A percentile compares a stretch with the other conserved stretches of the same genome.
Conservation (phyloP, 2,329 filamentous ascomycete species). For the Triangularia verruculosa region DNA sequence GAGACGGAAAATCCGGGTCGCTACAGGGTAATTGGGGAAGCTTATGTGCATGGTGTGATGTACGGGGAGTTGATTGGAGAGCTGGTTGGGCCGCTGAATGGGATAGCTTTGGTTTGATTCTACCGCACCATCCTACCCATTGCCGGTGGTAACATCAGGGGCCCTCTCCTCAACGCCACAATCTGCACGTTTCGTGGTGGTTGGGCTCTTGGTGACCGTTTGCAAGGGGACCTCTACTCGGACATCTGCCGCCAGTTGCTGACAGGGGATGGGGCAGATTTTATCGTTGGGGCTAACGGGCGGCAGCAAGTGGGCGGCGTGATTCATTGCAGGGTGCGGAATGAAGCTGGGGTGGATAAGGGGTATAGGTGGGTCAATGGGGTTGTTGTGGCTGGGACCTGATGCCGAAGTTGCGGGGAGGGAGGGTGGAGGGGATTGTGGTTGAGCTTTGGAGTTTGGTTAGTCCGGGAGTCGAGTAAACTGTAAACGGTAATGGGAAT, state of each 20-base stretch:
- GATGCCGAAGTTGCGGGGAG: neutral
- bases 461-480: too few relatives aligned
- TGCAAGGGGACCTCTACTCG: neutral
- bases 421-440: neutral
- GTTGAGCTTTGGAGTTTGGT: neutral
- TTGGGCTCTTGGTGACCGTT: conserved; percentile 7
- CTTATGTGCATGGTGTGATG: neutral
- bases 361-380: conserved; percentile 10
- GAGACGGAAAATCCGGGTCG: neutral
- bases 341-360: conserved; percentile 5
- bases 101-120: neutral
- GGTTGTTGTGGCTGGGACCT: neutral
- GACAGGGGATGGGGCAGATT: conserved; percentile 10
- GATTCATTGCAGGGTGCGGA: neutral
- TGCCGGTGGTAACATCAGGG: conserved; percentile 8
- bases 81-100: neutral
- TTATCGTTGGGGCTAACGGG: conserved; percentile 3
- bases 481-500: too few relatives aligned
- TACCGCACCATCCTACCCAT: conserved; percentile 7
- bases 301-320: conserved; percentile 2
- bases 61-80: neutral
- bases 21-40: neutral
- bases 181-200: neutral
- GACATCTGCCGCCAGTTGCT: conserved; percentile 1
- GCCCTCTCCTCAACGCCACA: conserved; percentile 2